phyloP scores from a whole-genome alignment of 306 rosid genomes.

The Mimosa bimucronata region DNA sequence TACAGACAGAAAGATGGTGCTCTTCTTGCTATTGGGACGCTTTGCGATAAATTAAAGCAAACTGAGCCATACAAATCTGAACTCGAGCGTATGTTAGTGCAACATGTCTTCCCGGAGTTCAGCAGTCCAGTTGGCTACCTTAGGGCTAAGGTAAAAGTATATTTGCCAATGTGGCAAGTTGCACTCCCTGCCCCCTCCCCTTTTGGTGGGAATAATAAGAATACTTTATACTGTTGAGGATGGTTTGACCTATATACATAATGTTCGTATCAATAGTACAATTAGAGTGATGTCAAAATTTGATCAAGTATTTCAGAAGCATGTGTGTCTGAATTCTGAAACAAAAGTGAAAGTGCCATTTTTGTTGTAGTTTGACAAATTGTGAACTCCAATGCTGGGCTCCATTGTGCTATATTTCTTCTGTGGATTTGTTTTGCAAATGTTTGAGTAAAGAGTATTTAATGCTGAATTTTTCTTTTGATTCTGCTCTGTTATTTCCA shows the following conservation, averaged over 20 bases:
- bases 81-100: conserved; percentile 94
- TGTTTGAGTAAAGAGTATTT: no score
- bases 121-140: conserved; percentile 94
- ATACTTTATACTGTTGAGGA: background rate
- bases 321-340: conserved; percentile 1
- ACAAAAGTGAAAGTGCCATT: background rate
- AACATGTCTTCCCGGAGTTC: conserved; percentile 97
- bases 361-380: background rate
- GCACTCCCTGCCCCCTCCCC: no score
- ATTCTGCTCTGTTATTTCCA: background rate
- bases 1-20: conserved; percentile 97
- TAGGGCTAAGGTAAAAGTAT: conserved; percentile 78
- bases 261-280: background rate
- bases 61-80: conserved; percentile 94
- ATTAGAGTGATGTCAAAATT: background rate
- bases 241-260: background rate
- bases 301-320: background rate
- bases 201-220: background rate
- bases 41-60: conserved; percentile 95
- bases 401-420: background rate
- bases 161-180: background rate
- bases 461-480: background rate
- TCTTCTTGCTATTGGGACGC: conserved; percentile 96
- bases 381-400: background rate
- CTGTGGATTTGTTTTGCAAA: background rate